A percentile compares a stretch with the other conserved stretches of the same genome.
Conservation (phyloP, 768 basidiomycete species). For the Tricholoma terreum region DNA sequence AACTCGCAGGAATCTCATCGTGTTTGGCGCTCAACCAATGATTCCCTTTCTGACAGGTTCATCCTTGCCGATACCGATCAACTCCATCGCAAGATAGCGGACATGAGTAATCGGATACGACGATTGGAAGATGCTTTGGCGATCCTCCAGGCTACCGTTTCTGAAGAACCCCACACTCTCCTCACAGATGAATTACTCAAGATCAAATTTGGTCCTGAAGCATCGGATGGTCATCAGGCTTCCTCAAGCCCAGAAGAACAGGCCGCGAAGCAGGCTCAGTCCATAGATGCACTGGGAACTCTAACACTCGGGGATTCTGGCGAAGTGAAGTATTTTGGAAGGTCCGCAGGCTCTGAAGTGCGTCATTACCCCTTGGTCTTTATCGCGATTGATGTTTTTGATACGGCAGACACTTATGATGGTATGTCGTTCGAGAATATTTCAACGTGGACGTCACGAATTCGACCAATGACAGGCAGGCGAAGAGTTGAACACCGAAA, state of each 20-base stretch:
- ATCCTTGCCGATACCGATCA: constrained; percentile 66
- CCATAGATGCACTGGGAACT: constrained; percentile 60
- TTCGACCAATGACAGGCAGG: constrained; percentile 21
- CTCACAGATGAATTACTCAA: constrained; percentile 51
- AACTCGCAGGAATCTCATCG: too few relatives aligned
- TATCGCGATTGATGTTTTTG: not conserved
- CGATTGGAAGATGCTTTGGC: constrained; percentile 68
- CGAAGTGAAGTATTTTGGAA: constrained; percentile 61
- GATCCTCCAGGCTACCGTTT: constrained; percentile 54
- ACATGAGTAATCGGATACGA: constrained; percentile 66
- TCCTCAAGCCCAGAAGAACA: constrained; percentile 29
- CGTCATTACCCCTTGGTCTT: constrained; percentile 1
- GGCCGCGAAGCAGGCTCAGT: constrained; percentile 28
- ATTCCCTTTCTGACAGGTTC: constrained; percentile 38
- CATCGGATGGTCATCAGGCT: constrained; percentile 28
- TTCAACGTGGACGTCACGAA: not conserved
- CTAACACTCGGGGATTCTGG: constrained; percentile 60
- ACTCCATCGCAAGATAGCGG: constrained; percentile 60
- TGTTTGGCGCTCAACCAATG: not conserved
- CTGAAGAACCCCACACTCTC: constrained; percentile 57
- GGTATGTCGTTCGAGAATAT: constrained; percentile 18
- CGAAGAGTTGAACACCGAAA: constrained; percentile 29
- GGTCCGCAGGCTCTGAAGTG: constrained; percentile 63
- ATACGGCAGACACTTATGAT: constrained; percentile 41
- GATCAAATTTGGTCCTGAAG: constrained; percentile 57